Conservation (phyloP, 2,329 filamentous ascomycete genomes). For the Pseudogymnoascus sp. region DNA sequence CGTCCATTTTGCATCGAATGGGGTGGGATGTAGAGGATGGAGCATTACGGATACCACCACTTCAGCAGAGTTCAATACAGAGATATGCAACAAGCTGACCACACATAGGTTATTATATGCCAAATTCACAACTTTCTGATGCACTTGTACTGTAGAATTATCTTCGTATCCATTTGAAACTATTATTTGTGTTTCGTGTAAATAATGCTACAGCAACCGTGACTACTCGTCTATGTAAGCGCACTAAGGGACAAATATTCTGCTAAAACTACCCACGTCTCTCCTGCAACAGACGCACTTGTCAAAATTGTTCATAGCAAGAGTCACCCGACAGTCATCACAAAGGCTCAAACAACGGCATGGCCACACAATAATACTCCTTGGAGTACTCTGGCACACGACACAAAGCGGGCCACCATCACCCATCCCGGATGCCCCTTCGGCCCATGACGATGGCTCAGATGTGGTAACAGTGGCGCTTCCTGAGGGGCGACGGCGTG, state of each 20-base stretch:
- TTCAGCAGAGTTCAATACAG: background rate
- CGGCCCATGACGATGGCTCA: slow-evolving; percentile 50
- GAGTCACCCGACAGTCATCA: slow-evolving; percentile 86
- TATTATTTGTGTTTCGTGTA: background rate
- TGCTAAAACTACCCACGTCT: slow-evolving; percentile 81
- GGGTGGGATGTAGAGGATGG: slow-evolving; percentile 72
- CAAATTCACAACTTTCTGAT: background rate
- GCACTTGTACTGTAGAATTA: background rate
- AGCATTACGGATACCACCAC: background rate
- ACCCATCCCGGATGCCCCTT: slow-evolving; percentile 67
- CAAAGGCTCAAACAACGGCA: slow-evolving; percentile 91
- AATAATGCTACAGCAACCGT: background rate
- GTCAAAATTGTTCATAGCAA: slow-evolving; percentile 96
- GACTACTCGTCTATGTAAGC: background rate
- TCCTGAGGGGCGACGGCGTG: slow-evolving; percentile 19
- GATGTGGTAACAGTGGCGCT: slow-evolving; percentile 15
- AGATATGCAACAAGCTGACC: background rate
- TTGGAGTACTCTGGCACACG: slow-evolving; percentile 79
- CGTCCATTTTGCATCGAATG: slow-evolving; percentile 84
- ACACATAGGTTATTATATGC: background rate
- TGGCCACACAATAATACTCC: slow-evolving; percentile 92
- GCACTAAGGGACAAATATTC: slow-evolving; percentile 70
- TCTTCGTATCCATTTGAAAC: background rate
- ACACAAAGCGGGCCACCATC: slow-evolving; percentile 78
- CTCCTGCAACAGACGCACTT: slow-evolving; percentile 92